These are phyloP conservation scores for Ustilago curta DNA, from an alignment of 1,284 basidiomycete species.

Conservation along the genomic window DNA sequence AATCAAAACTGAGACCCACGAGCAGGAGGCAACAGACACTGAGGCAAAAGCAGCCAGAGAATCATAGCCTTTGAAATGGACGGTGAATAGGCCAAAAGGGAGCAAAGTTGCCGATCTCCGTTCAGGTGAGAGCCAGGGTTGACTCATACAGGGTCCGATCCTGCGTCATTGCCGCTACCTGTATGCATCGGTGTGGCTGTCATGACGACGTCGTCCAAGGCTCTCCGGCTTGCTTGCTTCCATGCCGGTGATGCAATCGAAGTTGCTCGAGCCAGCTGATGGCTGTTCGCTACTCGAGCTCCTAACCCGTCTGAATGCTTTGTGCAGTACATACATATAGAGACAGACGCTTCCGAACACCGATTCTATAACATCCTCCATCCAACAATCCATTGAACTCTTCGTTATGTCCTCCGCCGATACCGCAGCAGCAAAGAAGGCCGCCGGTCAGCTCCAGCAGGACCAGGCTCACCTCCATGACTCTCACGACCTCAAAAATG, in stretches of 20 bases:
- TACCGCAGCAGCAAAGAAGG: constrained; percentile 41
- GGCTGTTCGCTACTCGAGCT: no score
- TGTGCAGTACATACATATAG: neutral
- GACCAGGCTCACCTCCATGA: constrained; percentile 22
- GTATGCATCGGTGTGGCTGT: neutral
- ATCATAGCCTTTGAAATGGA: no score
- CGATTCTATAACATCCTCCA: no score
- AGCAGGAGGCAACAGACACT: no score
- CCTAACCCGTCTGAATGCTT: no score
- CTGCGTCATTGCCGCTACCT: constrained; percentile 2
- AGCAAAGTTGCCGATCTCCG: neutral
- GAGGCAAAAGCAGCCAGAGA: no score
- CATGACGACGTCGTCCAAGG: neutral
- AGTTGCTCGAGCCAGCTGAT: no score
- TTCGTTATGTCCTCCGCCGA: constrained; percentile 39
- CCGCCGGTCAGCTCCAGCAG: constrained; percentile 42
- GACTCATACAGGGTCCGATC: constrained; percentile 7
- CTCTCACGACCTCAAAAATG: constrained; percentile 19
- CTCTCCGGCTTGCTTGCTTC: neutral
- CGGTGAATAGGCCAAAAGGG: no score
- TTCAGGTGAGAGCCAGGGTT: neutral
- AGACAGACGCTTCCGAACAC: neutral
- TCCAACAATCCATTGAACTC: no score
- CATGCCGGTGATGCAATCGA: neutral
- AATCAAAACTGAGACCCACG: no score